These are phyloP conservation scores for Phytopythium boreale DNA, from an alignment of 352 stramenopile genomes.

Conservation along the genomic window DNA sequence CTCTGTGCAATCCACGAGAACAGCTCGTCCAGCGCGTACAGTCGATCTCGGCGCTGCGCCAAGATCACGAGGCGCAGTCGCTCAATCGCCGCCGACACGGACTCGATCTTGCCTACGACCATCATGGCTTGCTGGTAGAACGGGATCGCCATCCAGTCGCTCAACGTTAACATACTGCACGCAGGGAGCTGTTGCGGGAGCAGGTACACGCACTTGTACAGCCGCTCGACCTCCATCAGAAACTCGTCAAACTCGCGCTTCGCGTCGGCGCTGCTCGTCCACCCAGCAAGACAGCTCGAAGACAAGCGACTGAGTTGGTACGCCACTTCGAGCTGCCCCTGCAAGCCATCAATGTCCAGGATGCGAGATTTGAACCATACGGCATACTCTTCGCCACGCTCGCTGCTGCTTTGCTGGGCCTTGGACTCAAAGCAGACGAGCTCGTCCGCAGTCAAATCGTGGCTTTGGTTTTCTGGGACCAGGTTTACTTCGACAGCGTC, in stretches of 20 bases:
- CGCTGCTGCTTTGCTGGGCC: conserved; percentile 14
- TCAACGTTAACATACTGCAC: conserved; percentile 38
- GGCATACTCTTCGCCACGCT: conserved; percentile 27
- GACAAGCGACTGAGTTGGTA: conserved; percentile 42
- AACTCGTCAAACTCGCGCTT: conserved; percentile 46
- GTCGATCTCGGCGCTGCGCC: conserved; percentile 25
- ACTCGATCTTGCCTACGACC: conserved; percentile 27
- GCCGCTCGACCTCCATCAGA: conserved; percentile 42
- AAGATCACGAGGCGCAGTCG: conserved; percentile 52
- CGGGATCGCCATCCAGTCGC: conserved; percentile 55
- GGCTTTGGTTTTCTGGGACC: conserved; percentile 29
- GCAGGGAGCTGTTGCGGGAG: conserved; percentile 28
- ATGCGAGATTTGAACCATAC: conserved; percentile 56
- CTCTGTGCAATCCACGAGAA: conserved; percentile 46
- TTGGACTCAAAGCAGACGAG: conserved; percentile 31
- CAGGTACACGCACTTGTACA: conserved; percentile 58
- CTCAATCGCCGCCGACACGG: conserved; percentile 23
- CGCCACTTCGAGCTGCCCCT: conserved; percentile 50
- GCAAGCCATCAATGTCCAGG: conserved; percentile 51
- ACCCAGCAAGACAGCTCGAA: conserved; percentile 25
- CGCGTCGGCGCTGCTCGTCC: conserved; percentile 12
- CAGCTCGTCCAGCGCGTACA: conserved; percentile 46
- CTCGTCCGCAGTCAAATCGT: conserved; percentile 45
- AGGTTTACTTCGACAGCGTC: conserved; percentile 22
- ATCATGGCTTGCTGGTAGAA: conserved; percentile 55